Evolutionary conservation across 1,284 basidiomycete species (phyloP), one percentile per base, ranked within the genome.

Genomic region (Phellinidium pouzarii): DNA sequence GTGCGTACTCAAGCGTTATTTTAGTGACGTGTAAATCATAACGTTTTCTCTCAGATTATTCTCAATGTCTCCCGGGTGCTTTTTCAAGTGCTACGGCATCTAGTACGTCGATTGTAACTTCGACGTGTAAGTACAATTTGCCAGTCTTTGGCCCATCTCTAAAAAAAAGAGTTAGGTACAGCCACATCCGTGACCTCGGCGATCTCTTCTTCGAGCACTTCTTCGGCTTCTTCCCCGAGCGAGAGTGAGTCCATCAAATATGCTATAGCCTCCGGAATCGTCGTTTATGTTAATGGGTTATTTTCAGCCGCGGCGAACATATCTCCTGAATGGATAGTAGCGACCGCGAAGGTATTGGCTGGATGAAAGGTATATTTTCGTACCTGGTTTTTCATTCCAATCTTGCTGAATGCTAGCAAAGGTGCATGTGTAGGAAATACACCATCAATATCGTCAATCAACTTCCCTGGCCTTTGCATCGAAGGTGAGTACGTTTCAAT

Each of bases 361-460:
- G 20, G 20, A 38, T 40, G 17, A 55, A 51, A 23, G 53, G 48
- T 55, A 19, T 25, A 20, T 23, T 29, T 4, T 45, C 4, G 3
- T 14, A 4, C 17, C 48, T 12, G 34, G 23, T 20, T 22, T 14
- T 38, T 6, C n/a, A 29, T n/a, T 6, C 2, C 11, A 22, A 17
- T 38, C 8, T 4, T 11, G 5, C 20, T 42, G n/a, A 38, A 34
- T 20, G 7, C 23, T 25, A n/a, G 17, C 23, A 26, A 41, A 77
- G 77, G 77, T 20, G 68, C 78, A 55, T 87, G 84, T 60, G 77
- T 86, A 42, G 86, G 85, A 7, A 87, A 87, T 65, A 87, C 76
- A 2, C 75, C 75, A 4, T 66, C 80, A 4, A 77, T 89, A 43
- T 70, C 78, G 0, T 71, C 74, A 1, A 78, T 83, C 54, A 71